Conservation (phyloP, 2,329 filamentous ascomycete species). For the Endoconidiophora polonica region DNA sequence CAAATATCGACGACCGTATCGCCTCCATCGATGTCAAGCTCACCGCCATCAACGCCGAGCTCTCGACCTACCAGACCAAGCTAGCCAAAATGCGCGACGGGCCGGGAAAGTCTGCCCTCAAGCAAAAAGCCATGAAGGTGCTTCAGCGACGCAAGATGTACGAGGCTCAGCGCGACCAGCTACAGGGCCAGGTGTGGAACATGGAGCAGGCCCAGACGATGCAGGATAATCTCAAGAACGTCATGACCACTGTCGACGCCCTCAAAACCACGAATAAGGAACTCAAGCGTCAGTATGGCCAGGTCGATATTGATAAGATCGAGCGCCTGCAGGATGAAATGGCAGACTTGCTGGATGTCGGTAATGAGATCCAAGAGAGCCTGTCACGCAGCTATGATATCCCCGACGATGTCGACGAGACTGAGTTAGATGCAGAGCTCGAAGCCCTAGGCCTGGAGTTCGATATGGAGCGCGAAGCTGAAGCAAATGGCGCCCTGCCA, state of each 20-base stretch:
- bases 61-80: constrained; percentile 73
- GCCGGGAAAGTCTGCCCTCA: constrained; percentile 80
- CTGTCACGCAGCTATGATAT: constrained; percentile 84
- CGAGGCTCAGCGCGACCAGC: constrained; percentile 83
- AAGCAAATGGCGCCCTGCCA: constrained; percentile 44
- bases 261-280: constrained; percentile 96
- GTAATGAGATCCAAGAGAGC: constrained; percentile 95
- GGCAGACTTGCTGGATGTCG: constrained; percentile 93
- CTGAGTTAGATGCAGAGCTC: constrained; percentile 86
- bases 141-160: constrained; percentile 88
- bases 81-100: constrained; percentile 89
- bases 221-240: constrained; percentile 97
- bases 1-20: constrained; percentile 70
- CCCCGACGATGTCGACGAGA: constrained; percentile 92
- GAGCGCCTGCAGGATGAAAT: constrained; percentile 97
- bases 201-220: constrained; percentile 98
- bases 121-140: constrained; percentile 86
- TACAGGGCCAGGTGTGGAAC: constrained; percentile 91
- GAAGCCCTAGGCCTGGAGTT: constrained; percentile 88
- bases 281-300: constrained; percentile 84
- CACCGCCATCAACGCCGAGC: constrained; percentile 77
- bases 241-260: constrained; percentile 94
- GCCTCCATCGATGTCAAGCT: constrained; percentile 88
- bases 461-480: constrained; percentile 61
- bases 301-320: constrained; percentile 94